Evolutionary conservation across 2,329 filamentous ascomycete genomes (phyloP).

Genomic region (Colletotrichum tofieldiae): DNA sequence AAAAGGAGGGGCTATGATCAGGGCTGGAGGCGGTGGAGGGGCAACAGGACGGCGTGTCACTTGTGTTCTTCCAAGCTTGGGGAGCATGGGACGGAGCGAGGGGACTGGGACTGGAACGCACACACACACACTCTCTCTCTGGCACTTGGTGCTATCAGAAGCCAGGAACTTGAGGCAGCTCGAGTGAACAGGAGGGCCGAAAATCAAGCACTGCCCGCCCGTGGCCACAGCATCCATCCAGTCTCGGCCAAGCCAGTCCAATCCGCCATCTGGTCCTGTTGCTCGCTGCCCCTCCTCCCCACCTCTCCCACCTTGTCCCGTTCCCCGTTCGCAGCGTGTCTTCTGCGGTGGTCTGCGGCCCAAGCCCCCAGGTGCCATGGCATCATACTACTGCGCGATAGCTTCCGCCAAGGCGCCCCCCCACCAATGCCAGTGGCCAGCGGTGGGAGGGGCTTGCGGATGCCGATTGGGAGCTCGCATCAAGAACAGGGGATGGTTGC

Average conservation of each 20-base stretch:
- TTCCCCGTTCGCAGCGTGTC: slow-evolving; percentile 20
- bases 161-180: slow-evolving; percentile 29
- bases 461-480: slow-evolving; percentile 42
- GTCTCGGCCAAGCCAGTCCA: slow-evolving; percentile 22
- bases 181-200: slow-evolving; percentile 21
- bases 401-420: slow-evolving; percentile 39
- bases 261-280: slow-evolving; percentile 38
- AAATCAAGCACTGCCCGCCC: slow-evolving; percentile 28
- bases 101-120: slow-evolving; percentile 2
- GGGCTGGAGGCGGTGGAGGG: slow-evolving; percentile 35
- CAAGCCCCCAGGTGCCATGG: slow-evolving; percentile 41
- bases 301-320: slow-evolving; percentile 26
- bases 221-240: neutral
- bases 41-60: slow-evolving; percentile 37
- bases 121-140: neutral
- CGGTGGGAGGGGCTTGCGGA: slow-evolving; percentile 37
- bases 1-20: slow-evolving; percentile 42
- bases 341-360: slow-evolving; percentile 32
- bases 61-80: slow-evolving; percentile 40
- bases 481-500: slow-evolving; percentile 28
- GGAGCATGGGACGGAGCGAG: slow-evolving; percentile 15
- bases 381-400: slow-evolving; percentile 43
- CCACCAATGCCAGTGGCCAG: slow-evolving; percentile 39
- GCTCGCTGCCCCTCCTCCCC: slow-evolving; percentile 28
- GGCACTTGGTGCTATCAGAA: slow-evolving; percentile 40